Base-by-base conservation (phyloP, 345 rosid genomes). In the Eutrema yunnanense region DNA sequence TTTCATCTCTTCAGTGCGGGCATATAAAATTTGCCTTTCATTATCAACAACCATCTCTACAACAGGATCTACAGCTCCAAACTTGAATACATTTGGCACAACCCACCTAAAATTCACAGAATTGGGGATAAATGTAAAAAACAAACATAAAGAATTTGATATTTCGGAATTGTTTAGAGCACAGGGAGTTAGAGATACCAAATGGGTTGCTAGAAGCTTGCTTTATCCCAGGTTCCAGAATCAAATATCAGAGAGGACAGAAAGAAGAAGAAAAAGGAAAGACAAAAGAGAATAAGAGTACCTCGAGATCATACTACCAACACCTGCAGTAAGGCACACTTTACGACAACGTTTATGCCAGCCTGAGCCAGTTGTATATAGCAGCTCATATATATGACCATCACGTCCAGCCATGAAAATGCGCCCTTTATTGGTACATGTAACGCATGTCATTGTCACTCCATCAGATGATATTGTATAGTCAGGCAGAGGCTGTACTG, bases 281-380 rank as follows among this genome's bases (percentile, higher is more conserved):
- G 66, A 64, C 34, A 59, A 44, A 12, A 38, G 40, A 27, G 7
- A 38, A 63, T 10, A 53, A 2, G 12, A 26, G 66, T 83, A 90
- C 99, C 98, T 90, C 49, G 99, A 90, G 80, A 95, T 87, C 78
- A 86, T 85, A 85, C 95, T 95, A 65, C 99, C 92, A 76, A 95
- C 85, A 27, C 99, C 96, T 32, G 99, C 83, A 52, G 99, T 95
- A 62, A 87, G 91, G 83, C 98, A 95, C 65, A 95, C 87, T 81
- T 95, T 95, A 48, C 96, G 90, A 51, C 96, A 95, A 22, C 91
- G 86, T 75, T 88, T 92, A 66, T 90, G 83, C 98, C 97, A 92
- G 56, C 92, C 92, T 49, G 99, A 90, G 68, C 97, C 96, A 71
- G 93, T 84, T 32, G 92, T 83, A 78, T 95, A 92, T 34, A 80